Percentiles rank a stretch among this genome's conserved stretches.
Evolutionary conservation across 257 asterid species (phyloP).

Genomic region (Dorcoceras hygrometricum): DNA sequence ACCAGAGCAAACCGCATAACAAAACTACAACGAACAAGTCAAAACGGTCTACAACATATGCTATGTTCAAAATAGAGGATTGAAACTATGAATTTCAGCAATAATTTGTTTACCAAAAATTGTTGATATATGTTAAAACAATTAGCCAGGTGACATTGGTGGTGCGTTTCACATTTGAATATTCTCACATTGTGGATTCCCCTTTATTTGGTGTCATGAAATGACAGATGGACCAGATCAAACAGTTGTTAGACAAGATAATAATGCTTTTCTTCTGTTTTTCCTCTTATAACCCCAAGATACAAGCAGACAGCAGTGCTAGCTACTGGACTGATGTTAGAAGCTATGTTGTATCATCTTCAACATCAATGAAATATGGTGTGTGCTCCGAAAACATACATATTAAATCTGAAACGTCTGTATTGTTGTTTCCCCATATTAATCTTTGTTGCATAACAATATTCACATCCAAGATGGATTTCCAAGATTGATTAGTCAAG

Average conservation of each 20-base stretch:
- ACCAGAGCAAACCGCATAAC: too few relatives aligned
- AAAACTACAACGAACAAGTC: too few relatives aligned
- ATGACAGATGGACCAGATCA: too few relatives aligned
- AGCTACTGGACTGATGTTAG: not conserved
- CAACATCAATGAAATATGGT: not conserved
- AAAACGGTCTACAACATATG: too few relatives aligned
- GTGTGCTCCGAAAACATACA: not conserved
- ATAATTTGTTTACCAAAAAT: too few relatives aligned
- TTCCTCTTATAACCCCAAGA: not conserved
- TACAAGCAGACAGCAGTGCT: not conserved
- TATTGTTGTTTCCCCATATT: not conserved
- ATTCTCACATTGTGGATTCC: too few relatives aligned
- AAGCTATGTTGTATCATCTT: not conserved
- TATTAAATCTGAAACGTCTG: not conserved
- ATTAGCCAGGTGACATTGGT: too few relatives aligned
- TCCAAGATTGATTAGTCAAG: slow-evolving; percentile 1
- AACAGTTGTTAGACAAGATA: not conserved
- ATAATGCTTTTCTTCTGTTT: not conserved
- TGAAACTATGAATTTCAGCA: too few relatives aligned
- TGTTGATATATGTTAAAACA: too few relatives aligned
- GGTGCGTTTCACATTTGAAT: too few relatives aligned
- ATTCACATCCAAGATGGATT: not conserved
- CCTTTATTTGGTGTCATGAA: too few relatives aligned
- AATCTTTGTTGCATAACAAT: not conserved
- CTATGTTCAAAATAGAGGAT: too few relatives aligned